Base-by-base conservation (phyloP, 2,329 filamentous ascomycete genomes). In the Cytospora piceicola region DNA sequence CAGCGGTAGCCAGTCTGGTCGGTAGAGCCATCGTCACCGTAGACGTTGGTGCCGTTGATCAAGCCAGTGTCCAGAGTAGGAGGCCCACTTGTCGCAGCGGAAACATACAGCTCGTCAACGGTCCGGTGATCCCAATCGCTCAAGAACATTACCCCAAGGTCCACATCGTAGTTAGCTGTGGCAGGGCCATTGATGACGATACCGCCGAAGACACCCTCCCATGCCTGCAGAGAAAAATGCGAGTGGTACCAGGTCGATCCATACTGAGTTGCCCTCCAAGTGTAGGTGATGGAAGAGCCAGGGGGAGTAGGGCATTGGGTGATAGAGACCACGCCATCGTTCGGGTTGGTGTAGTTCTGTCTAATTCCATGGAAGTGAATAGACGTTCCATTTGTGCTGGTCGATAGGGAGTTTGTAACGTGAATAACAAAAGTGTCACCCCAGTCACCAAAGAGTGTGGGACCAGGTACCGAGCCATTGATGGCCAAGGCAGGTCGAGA, bases 161-260 rank as follows among this genome's bases (percentile, higher is more conserved):
- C 88, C 56, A 83, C 79, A 65, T 91, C 87, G 69, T 88, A 89
- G 70, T 86, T 80, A 12, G 81, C 78, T 3, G 82, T 82, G 0
- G 81, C 80, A 0, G 87, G 87, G 0, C 87, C 87, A 57, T 88
- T 80, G 69, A 89, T 85, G 27, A 89, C 75, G 42, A 90, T 83
- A 2, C 81, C 81, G 0, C 88, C 88, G 27, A 84, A 77, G 0
- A 89, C 75, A 1, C 88, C 88, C 64, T 88, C 80, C 74, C 76
- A 81, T 0, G 76, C 75, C 61, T 81, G 79, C 1, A 80, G 71
- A 2, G 78, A 77, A 70, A 84, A 85, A 72, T 89, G 87, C 1
- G 83, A 85, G 72, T 90, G 87, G 61, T 88, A 89, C 84, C 84
- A 88, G 3, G 77, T 78, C 0, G 81, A 77, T 9, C 86, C 83